Evolutionary conservation across 1,139 yeast genomes (phyloP).

Genomic region (Blastobotrys petasosporus): DNA sequence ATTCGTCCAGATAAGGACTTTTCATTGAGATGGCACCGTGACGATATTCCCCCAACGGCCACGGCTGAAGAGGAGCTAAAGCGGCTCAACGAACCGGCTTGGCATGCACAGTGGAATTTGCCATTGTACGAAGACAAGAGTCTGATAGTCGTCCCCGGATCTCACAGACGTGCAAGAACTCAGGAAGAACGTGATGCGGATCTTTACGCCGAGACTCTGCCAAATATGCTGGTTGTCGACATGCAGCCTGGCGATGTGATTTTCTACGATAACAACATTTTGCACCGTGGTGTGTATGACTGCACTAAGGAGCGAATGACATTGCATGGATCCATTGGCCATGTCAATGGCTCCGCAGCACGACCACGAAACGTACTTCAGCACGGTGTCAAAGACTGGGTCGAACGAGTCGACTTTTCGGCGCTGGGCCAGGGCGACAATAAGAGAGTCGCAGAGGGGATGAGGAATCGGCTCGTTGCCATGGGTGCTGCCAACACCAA

Average conservation of each 20-base stretch:
- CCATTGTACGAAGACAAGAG: conserved; percentile 48
- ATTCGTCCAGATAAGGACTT: conserved; percentile 52
- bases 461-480: conserved; percentile 13
- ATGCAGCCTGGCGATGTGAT: conserved; percentile 51
- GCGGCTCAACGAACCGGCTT: conserved; percentile 41
- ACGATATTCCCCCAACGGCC: conserved; percentile 47
- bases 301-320: conserved; percentile 43
- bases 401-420: conserved; percentile 10
- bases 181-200: conserved; percentile 42
- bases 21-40: conserved; percentile 55
- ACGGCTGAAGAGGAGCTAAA: conserved; percentile 44
- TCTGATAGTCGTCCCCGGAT: conserved; percentile 47
- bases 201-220: conserved; percentile 32
- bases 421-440: conserved; percentile 8
- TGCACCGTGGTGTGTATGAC: conserved; percentile 47
- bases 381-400: conserved; percentile 51
- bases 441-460: conserved; percentile 8
- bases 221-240: conserved; percentile 41
- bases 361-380: conserved; percentile 51
- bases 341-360: conserved; percentile 39
- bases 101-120: conserved; percentile 52
- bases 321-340: conserved; percentile 52
- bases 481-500: conserved; percentile 13
- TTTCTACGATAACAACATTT: conserved; percentile 49
- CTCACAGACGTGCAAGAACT: conserved; percentile 46